Evolutionary conservation across 2,329 filamentous ascomycete genomes (phyloP).

Genomic region (Plenodomus lindquistii): DNA sequence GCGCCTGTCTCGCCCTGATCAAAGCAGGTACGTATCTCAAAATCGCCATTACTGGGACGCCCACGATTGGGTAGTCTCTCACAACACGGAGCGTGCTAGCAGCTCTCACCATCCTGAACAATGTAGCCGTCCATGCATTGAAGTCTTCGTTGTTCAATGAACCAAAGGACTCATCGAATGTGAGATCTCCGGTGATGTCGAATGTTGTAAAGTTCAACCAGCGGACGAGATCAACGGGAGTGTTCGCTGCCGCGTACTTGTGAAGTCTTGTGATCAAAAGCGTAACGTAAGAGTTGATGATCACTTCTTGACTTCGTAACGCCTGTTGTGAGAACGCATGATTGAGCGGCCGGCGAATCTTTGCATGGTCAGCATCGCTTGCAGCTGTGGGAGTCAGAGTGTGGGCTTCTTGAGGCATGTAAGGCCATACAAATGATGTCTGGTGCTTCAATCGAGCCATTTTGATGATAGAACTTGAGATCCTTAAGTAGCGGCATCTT

Average conservation of each 20-base stretch:
- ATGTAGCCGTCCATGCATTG: slow-evolving; percentile 24
- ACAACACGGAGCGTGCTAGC: slow-evolving; percentile 7
- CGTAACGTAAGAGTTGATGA: slow-evolving; percentile 19
- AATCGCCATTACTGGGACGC: slow-evolving; percentile 5
- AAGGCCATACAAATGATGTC: slow-evolving; percentile 14
- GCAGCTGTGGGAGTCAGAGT: slow-evolving; percentile 4
- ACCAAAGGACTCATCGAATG: slow-evolving; percentile 34
- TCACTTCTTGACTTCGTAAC: slow-evolving; percentile 18
- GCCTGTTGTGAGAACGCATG: slow-evolving; percentile 21
- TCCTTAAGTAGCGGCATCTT: slow-evolving; percentile 14
- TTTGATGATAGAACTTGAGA: slow-evolving; percentile 8
- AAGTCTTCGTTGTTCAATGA: slow-evolving; percentile 22
- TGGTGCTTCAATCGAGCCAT: background rate
- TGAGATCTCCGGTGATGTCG: slow-evolving; percentile 32
- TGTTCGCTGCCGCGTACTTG: slow-evolving; percentile 4
- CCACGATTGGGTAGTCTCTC: slow-evolving; percentile 13
- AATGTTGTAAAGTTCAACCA: slow-evolving; percentile 29
- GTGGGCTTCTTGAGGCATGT: background rate
- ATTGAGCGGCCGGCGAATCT: slow-evolving; percentile 18
- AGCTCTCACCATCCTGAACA: slow-evolving; percentile 13
- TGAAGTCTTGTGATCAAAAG: slow-evolving; percentile 15
- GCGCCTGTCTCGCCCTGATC: slow-evolving; percentile 5
- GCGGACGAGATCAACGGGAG: slow-evolving; percentile 13
- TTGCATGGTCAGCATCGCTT: slow-evolving; percentile 14
- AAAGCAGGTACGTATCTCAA: slow-evolving; percentile 10